phyloP scores from a whole-genome alignment of 495 filamentous ascomycete species.

The Tetracladium setigerum region DNA sequence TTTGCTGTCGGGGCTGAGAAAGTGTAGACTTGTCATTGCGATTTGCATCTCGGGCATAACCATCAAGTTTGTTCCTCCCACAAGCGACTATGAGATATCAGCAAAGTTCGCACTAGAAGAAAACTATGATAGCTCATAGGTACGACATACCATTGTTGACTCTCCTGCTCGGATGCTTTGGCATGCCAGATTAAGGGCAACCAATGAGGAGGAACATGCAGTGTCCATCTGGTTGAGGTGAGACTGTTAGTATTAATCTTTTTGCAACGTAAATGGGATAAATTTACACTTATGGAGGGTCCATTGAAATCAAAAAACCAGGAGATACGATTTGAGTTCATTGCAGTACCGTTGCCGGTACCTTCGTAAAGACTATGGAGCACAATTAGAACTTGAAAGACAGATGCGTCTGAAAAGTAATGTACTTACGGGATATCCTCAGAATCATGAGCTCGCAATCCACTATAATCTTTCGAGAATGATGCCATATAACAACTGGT shows the following conservation, averaged over 20 bases:
- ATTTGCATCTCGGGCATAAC: constrained; percentile 7
- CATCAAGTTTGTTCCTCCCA: constrained; percentile 11
- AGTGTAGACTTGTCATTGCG: constrained; percentile 12
- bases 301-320: constrained; percentile 42
- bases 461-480: constrained; percentile 1
- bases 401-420: too few relatives aligned
- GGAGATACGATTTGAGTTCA: constrained; percentile 43
- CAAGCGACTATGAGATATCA: background rate
- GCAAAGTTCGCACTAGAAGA: background rate
- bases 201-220: constrained; percentile 44
- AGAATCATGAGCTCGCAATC: background rate
- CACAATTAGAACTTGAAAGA: too few relatives aligned
- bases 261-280: too few relatives aligned
- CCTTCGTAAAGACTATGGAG: too few relatives aligned
- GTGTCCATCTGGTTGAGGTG: too few relatives aligned
- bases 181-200: constrained; percentile 42
- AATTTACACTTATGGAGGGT: constrained; percentile 35
- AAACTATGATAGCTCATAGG: too few relatives aligned
- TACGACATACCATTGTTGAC: constrained; percentile 28
- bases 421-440: too few relatives aligned
- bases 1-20: constrained; percentile 32
- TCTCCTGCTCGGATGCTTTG: constrained; percentile 39
- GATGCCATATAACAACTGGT: constrained; percentile 28
- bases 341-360: constrained; percentile 26
- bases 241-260: too few relatives aligned